phyloP scores from a whole-genome alignment of 208 protist species.

The Trichomonas vaginalis region DNA sequence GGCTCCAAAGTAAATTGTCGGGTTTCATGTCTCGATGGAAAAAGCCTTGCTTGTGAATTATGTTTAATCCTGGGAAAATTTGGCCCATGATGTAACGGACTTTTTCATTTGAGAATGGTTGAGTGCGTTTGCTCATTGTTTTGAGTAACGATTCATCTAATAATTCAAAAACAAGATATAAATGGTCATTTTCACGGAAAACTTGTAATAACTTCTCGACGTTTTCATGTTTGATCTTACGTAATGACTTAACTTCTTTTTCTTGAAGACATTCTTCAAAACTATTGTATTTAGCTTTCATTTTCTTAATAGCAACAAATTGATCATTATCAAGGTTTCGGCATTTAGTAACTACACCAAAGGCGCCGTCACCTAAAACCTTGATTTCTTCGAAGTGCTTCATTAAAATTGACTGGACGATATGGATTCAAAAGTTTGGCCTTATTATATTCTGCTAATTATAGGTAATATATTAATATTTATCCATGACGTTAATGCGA shows the following conservation, averaged over 20 bases:
- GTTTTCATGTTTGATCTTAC: slow-evolving; percentile 9
- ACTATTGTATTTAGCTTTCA: slow-evolving; percentile 86
- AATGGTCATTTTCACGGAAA: neutral
- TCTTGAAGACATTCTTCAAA: slow-evolving; percentile 85
- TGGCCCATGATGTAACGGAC: neutral
- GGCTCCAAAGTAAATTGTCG: neutral
- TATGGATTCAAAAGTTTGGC: too few species aligned
- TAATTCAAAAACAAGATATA: slow-evolving; percentile 2
- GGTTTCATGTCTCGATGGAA: slow-evolving; percentile 10
- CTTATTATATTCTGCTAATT: too few species aligned
- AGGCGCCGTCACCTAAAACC: slow-evolving; percentile 81
- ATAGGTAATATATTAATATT: too few species aligned
- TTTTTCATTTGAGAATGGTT: neutral
- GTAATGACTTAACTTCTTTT: slow-evolving; percentile 54
- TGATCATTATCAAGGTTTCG: slow-evolving; percentile 64
- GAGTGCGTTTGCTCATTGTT: neutral
- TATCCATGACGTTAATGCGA: too few species aligned
- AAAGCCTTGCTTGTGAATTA: neutral
- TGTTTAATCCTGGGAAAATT: neutral
- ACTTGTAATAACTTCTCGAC: neutral
- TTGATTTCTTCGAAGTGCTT: slow-evolving; percentile 65
- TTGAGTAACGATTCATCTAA: neutral
- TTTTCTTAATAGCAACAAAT: slow-evolving; percentile 87
- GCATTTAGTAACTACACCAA: slow-evolving; percentile 72
- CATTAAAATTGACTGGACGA: too few species aligned